Conservation (phyloP, 371 early-diverging fungal species). For the Zopfochytrium polystomum region DNA sequence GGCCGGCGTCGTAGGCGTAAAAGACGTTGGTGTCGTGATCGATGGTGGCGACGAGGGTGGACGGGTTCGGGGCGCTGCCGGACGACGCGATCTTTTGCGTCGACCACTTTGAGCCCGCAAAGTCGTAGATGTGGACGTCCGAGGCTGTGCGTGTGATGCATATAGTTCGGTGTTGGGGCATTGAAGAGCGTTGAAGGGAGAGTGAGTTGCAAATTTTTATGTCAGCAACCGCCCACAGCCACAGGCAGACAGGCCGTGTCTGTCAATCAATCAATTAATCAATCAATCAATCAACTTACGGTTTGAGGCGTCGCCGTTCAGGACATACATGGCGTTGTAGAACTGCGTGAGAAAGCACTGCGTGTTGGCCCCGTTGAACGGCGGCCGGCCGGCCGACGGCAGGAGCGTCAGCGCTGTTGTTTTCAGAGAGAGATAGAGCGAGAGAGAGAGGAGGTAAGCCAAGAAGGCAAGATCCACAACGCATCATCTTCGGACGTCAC, state of each 20-base stretch:
- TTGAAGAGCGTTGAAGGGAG: too few species aligned
- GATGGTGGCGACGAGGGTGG: conserved; percentile 5
- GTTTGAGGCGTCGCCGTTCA: conserved; percentile 9
- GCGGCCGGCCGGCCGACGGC: conserved; percentile 8
- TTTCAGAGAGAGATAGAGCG: too few species aligned
- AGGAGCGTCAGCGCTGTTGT: too few species aligned
- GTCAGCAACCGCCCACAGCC: conserved; percentile 6
- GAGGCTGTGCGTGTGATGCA: too few species aligned
- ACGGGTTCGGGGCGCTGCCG: neutral
- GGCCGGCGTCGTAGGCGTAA: conserved; percentile 10
- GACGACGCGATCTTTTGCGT: neutral
- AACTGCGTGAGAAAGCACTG: conserved; percentile 4
- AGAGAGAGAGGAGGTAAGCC: too few species aligned
- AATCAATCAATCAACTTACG: conserved; percentile 7
- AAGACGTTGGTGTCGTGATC: conserved; percentile 20
- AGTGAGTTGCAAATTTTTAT: too few species aligned
- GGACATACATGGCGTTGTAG: conserved; percentile 3
- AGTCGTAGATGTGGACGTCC: neutral
- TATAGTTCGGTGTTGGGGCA: too few species aligned
- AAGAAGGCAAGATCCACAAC: too few species aligned
- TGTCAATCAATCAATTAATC: neutral
- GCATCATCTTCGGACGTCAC: too few species aligned
- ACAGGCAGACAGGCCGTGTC: neutral
- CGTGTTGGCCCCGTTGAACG: conserved; percentile 13
- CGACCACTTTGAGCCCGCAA: neutral